Conservation (phyloP, 228 moss, liverwort and hornwort genomes). For the Sphagnum magellanicum region DNA sequence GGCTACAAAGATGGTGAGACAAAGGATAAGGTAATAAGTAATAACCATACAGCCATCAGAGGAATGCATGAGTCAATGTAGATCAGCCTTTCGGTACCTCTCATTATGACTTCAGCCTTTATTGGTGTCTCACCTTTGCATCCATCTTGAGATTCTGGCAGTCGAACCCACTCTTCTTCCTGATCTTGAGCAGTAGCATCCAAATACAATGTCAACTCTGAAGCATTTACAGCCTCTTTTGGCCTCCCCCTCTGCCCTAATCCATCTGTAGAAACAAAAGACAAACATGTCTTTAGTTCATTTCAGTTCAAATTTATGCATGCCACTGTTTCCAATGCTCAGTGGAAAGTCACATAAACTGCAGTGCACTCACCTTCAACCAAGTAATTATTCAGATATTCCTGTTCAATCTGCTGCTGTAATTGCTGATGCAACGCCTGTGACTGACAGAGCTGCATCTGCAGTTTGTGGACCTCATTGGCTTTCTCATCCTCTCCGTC, state of each 20-base stretch:
- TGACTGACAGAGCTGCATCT: constrained; percentile 11
- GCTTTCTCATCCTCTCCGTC: constrained; percentile 28
- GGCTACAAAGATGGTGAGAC: too few relatives aligned
- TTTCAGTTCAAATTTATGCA: background rate
- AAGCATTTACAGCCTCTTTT: too few relatives aligned
- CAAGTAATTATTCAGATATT: constrained; percentile 2
- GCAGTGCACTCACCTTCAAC: constrained; percentile 4
- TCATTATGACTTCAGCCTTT: too few relatives aligned
- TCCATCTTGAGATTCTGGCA: too few relatives aligned
- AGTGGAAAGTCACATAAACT: background rate
- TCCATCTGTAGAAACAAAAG: background rate
- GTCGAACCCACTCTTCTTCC: too few relatives aligned
- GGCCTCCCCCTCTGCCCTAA: background rate
- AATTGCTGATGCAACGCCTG: constrained; percentile 7
- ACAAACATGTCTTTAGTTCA: background rate
- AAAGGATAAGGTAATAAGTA: too few relatives aligned
- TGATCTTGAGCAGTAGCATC: too few relatives aligned
- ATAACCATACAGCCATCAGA: too few relatives aligned
- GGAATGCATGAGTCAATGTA: too few relatives aligned
- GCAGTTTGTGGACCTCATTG: constrained; percentile 15
- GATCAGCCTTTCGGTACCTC: too few relatives aligned
- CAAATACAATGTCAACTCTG: too few relatives aligned
- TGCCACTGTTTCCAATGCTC: background rate
- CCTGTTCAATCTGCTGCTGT: constrained; percentile 4
- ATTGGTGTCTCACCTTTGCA: too few relatives aligned